Conservation (phyloP, 2,329 filamentous ascomycete species). For the Westerdykella aurantiaca region DNA sequence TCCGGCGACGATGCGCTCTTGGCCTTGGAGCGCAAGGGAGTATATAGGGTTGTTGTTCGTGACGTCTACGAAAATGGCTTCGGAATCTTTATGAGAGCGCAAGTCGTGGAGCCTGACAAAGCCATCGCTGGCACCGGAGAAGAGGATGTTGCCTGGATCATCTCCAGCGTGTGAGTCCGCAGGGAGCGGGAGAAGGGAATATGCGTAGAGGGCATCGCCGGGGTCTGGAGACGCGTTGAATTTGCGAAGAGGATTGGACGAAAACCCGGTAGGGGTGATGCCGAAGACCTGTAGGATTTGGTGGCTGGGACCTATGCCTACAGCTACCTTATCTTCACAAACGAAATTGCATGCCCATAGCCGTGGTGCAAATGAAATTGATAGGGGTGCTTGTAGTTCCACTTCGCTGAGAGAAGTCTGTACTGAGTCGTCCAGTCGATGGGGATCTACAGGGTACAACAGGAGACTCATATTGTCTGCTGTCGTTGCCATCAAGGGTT, state of each 20-base stretch:
- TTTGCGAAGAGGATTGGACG: constrained; percentile 34
- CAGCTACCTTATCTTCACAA: constrained; percentile 45
- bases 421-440: constrained; percentile 16
- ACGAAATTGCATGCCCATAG: constrained; percentile 52
- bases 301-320: constrained; percentile 44
- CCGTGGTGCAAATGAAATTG: constrained; percentile 8
- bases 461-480: constrained; percentile 44
- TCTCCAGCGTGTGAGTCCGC: constrained; percentile 24
- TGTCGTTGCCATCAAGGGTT: constrained; percentile 48
- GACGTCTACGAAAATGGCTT: constrained; percentile 49
- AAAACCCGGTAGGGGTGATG: constrained; percentile 43
- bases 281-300: constrained; percentile 47
- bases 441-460: constrained; percentile 40
- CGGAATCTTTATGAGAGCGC: constrained; percentile 46
- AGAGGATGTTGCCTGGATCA: constrained; percentile 47
- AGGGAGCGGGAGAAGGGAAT: constrained; percentile 42
- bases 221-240: constrained; percentile 18
- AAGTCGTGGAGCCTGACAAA: constrained; percentile 55
- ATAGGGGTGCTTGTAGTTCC: constrained; percentile 8
- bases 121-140: constrained; percentile 57
- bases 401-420: constrained; percentile 21
- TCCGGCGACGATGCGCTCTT: constrained; percentile 53
- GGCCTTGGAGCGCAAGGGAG: constrained; percentile 52
- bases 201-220: constrained; percentile 10
- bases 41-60: constrained; percentile 56